A percentile compares a stretch with the other conserved stretches of the same genome.
Evolutionary conservation across 768 basidiomycete genomes (phyloP).

Genomic region (Sarcodon sp.): DNA sequence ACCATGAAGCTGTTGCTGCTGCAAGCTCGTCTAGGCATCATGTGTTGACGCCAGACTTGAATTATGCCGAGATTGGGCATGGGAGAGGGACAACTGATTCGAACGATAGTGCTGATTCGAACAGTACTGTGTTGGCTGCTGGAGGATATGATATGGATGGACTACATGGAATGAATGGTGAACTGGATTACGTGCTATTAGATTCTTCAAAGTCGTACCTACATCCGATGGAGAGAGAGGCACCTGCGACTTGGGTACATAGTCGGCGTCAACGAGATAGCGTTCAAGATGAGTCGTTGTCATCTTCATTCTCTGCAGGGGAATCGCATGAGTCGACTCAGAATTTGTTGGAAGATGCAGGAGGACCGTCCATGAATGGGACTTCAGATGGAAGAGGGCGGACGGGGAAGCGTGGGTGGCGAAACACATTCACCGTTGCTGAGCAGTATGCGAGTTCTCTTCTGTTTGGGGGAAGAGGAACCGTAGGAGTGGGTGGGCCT

Average conservation of each 20-base stretch:
- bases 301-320: slow-evolving; percentile 19
- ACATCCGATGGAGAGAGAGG: too few relatives aligned
- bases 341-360: slow-evolving; percentile 13
- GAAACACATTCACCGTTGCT: slow-evolving; percentile 57
- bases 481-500: slow-evolving; percentile 6
- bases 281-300: slow-evolving; percentile 12
- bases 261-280: too few relatives aligned
- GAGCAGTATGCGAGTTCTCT: slow-evolving; percentile 58
- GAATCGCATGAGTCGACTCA: slow-evolving; percentile 30
- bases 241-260: too few relatives aligned
- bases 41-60: slow-evolving; percentile 57
- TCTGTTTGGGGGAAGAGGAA: slow-evolving; percentile 42
- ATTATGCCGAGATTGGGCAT: slow-evolving; percentile 69
- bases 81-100: slow-evolving; percentile 35
- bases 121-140: slow-evolving; percentile 6
- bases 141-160: slow-evolving; percentile 2
- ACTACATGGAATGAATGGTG: background rate
- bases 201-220: too few relatives aligned
- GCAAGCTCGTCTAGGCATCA: slow-evolving; percentile 26
- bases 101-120: slow-evolving; percentile 6
- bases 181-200: background rate
- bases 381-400: slow-evolving; percentile 34
- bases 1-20: slow-evolving; percentile 28
- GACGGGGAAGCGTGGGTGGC: slow-evolving; percentile 50
- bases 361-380: background rate